Evolutionary conservation across 1,284 basidiomycete species (phyloP), one percentile per base, ranked within the genome.

Genomic region (Malassezia yamatoensis): DNA sequence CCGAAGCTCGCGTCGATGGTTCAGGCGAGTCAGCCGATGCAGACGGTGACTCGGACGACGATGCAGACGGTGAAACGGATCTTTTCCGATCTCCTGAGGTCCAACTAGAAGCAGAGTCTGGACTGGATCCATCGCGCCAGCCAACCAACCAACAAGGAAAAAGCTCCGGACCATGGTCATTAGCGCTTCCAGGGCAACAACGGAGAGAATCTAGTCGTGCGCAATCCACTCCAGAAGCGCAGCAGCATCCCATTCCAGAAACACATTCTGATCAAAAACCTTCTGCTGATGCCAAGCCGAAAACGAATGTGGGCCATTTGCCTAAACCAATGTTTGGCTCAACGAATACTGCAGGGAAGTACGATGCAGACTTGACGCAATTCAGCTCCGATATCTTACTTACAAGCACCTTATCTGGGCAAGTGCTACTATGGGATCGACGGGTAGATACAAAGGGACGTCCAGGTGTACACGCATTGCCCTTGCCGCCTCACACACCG

Each of bases 401-500:
- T 81, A 90, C 89, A 3, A 85, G 86, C 24, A 85, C 85, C 8
- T 85, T 96, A 61, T 90, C 96, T 65, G 93, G 94, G 0, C 88
- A 94, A 72, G 83, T 94, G 16, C 83, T 91, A 36, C 75, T 98
- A 7, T 93, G 90, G 85, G 93, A 98, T 71, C 81, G 84, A 63
- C 80, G 93, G 56, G 83, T 83, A 34, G 79, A 83, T 44, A 56
- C 66, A 15, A 57, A 61, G 37, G 37, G 44, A 8, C 55, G 62
- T 85, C 51, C 61, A 9, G 86, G 87, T 5, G 87, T 93, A 1
- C 88, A 89, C 20, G 80, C 89, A 54, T 76, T 96, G 42, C 83
- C 85, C 79, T 83, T 90, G 76, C 87, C 85, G 63, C 87, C 88
- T 60, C 88, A 86, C 75, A 89, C 88, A 10, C 89, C 90, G 20